These are phyloP conservation scores for Trichoderma erinaceum DNA, from an alignment of 495 filamentous ascomycete species.

Conservation along the genomic window DNA sequence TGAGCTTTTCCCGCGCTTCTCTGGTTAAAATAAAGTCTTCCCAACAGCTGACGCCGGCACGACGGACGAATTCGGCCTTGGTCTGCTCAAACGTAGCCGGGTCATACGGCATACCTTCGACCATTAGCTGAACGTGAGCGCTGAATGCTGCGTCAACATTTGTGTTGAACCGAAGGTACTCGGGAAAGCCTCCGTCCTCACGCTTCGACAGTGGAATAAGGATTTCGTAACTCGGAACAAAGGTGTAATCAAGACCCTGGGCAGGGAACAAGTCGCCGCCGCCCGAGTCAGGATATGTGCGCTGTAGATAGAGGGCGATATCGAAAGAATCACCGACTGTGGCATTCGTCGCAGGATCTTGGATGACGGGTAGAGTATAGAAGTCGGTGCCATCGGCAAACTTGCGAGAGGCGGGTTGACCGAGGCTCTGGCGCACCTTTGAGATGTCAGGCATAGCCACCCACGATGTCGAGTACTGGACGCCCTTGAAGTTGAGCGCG, in stretches of 20 bases:
- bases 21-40: conserved; percentile 40
- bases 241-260: conserved; percentile 23
- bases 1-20: conserved; percentile 36
- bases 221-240: conserved; percentile 23
- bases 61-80: conserved; percentile 41
- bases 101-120: conserved; percentile 38
- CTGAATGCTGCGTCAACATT: conserved; percentile 48
- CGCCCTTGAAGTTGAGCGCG: conserved; percentile 55
- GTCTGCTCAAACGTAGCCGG: conserved; percentile 33
- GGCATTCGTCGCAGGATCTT: conserved; percentile 36
- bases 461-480: conserved; percentile 46
- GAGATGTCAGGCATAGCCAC: conserved; percentile 44
- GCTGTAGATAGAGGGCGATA: conserved; percentile 52
- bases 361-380: conserved; percentile 54
- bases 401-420: conserved; percentile 42
- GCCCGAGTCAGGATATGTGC: conserved; percentile 37
- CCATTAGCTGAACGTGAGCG: conserved; percentile 30
- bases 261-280: conserved; percentile 36
- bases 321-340: conserved; percentile 57
- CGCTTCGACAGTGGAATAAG: conserved; percentile 29
- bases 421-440: conserved; percentile 39
- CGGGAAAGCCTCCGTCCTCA: conserved; percentile 18
- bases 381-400: conserved; percentile 52
- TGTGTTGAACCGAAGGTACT: conserved; percentile 40
- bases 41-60: conserved; percentile 39